Percentiles rank a stretch among this genome's conserved stretches.
Evolutionary conservation across 805 yeast species (phyloP).

Genomic region (Monosporozyma yasuniensis): DNA sequence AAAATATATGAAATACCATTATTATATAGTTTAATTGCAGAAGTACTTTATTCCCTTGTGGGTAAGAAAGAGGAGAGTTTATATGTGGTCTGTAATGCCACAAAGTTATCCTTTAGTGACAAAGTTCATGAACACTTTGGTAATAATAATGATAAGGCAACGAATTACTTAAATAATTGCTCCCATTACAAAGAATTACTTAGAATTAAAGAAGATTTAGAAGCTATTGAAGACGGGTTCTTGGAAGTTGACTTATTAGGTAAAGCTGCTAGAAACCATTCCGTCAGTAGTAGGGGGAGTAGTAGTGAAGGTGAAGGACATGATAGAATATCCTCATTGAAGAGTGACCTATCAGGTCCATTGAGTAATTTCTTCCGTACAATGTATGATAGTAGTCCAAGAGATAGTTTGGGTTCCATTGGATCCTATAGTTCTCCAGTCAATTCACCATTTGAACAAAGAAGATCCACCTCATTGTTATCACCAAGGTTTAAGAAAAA

Average conservation of each 20-base stretch:
- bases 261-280: constrained; percentile 34
- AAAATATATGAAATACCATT: constrained; percentile 62
- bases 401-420: constrained; percentile 19
- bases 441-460: constrained; percentile 6
- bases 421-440: neutral
- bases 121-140: constrained; percentile 16
- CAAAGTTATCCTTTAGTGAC: constrained; percentile 17
- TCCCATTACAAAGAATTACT: constrained; percentile 31
- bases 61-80: constrained; percentile 53
- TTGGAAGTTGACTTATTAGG: constrained; percentile 35
- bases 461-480: constrained; percentile 7
- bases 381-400: constrained; percentile 19
- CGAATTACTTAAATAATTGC: constrained; percentile 17
- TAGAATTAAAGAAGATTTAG: constrained; percentile 46
- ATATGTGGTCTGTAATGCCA: constrained; percentile 21
- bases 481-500: constrained; percentile 15
- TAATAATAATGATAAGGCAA: constrained; percentile 20
- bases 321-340: constrained; percentile 1
- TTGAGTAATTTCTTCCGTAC: constrained; percentile 10
- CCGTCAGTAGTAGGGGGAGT: constrained; percentile 19
- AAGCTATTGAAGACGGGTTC: constrained; percentile 57
- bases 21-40: constrained; percentile 58
- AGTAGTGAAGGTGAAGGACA: constrained; percentile 4
- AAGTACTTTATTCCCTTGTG: constrained; percentile 58
- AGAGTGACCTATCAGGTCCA: neutral